A percentile compares a stretch with the other conserved stretches of the same genome.
Evolutionary conservation across 2,329 filamentous ascomycete species (phyloP).

Genomic region (Fusarium odoratissimum): DNA sequence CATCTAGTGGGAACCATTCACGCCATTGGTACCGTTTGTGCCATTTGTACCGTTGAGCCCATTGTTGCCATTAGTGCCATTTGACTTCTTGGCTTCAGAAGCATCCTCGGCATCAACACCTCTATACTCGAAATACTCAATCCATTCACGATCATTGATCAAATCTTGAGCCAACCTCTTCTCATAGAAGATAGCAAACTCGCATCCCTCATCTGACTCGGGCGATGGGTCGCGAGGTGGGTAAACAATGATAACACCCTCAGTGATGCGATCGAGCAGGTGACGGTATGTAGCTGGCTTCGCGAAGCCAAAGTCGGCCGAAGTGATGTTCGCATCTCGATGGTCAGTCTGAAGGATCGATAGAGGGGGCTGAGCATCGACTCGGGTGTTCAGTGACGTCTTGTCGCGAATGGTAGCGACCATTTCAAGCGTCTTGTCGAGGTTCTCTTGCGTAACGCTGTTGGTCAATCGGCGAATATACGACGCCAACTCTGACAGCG

Average conservation of each 20-base stretch:
- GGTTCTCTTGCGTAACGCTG: constrained; percentile 47
- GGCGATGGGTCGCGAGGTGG: constrained; percentile 43
- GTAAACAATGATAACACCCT: constrained; percentile 48
- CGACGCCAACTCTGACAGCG: constrained; percentile 49
- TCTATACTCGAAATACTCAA: constrained; percentile 52
- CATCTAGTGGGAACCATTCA: too few species aligned
- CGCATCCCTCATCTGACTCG: constrained; percentile 50
- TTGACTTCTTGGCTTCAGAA: background rate
- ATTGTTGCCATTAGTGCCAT: background rate
- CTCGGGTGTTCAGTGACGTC: constrained; percentile 47
- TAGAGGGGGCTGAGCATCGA: constrained; percentile 52
- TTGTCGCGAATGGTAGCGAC: constrained; percentile 54
- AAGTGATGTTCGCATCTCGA: constrained; percentile 47
- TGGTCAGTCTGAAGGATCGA: constrained; percentile 52
- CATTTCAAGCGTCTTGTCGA: constrained; percentile 45
- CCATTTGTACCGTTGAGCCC: fast-evolving
- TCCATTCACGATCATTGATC: constrained; percentile 52
- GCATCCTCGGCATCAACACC: constrained; percentile 47
- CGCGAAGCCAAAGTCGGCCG: constrained; percentile 52
- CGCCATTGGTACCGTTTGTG: too few species aligned
- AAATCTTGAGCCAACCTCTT: constrained; percentile 47
- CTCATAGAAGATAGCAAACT: constrained; percentile 52
- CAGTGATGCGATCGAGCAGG: constrained; percentile 46
- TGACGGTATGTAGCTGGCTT: constrained; percentile 50
- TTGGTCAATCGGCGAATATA: constrained; percentile 54